Evolutionary conservation across 176 grass and related monocot genomes (phyloP).

Genomic region (Oryza longistaminata): DNA sequence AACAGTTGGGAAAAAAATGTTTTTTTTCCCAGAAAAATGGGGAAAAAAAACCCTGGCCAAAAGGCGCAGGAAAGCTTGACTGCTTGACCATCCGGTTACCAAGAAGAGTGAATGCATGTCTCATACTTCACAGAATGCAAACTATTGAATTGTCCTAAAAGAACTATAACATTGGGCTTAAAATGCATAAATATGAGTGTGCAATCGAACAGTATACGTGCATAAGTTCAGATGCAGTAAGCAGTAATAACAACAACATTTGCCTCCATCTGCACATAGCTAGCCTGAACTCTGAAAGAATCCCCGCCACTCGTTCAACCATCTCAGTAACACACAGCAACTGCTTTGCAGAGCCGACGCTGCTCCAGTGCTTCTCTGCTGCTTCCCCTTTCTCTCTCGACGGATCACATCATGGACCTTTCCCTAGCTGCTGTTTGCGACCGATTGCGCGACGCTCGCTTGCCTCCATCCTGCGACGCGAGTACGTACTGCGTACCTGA

Average conservation of each 20-base stretch:
- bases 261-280: no score
- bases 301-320: background rate
- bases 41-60: no score
- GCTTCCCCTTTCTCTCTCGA: background rate
- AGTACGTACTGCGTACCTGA: background rate
- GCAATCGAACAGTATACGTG: no score
- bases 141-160: background rate
- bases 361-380: background rate
- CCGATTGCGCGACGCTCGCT: background rate
- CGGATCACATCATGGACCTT: background rate
- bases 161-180: no score
- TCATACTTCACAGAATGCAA: background rate
- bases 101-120: background rate
- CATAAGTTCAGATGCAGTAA: no score
- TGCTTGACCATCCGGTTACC: background rate
- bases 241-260: no score
- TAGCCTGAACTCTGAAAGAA: no score
- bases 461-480: slow-evolving; percentile 8
- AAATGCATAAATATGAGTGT: no score
- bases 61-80: background rate
- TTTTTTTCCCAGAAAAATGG: no score
- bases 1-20: no score
- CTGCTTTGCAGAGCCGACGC: slow-evolving; percentile 12
- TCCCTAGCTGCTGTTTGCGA: slow-evolving; percentile 8
- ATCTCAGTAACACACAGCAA: background rate